A percentile compares a stretch with the other conserved stretches of the same genome.
These are phyloP conservation scores for Globisporangium nodosum DNA, from an alignment of 352 stramenopile genomes.

Conservation along the genomic window DNA sequence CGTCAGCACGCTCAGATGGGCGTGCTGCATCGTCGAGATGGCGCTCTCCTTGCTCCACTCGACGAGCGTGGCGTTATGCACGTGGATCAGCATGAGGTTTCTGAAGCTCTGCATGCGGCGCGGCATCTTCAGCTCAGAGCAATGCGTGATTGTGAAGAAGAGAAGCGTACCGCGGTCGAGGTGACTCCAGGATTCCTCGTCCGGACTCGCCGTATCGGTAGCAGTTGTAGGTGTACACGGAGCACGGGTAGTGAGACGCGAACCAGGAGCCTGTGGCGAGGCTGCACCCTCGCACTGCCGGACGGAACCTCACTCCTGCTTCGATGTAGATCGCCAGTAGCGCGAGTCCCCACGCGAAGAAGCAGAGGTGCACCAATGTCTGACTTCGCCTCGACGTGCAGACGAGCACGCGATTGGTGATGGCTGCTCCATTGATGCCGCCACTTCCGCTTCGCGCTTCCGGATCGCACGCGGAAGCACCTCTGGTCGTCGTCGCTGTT, in stretches of 20 bases:
- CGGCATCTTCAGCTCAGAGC: slow-evolving; percentile 11
- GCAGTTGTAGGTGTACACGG: slow-evolving; percentile 12
- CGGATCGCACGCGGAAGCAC: too few species aligned
- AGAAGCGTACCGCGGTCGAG: slow-evolving; percentile 10
- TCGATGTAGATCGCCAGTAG: slow-evolving; percentile 5
- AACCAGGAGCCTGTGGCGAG: slow-evolving; percentile 5
- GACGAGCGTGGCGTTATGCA: slow-evolving; percentile 24
- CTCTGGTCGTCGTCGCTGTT: too few species aligned
- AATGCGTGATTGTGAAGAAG: slow-evolving; percentile 19
- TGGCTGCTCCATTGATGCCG: too few species aligned
- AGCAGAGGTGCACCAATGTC: neutral
- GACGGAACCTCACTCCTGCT: slow-evolving; percentile 2
- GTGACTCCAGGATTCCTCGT: slow-evolving; percentile 2
- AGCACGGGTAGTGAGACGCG: slow-evolving; percentile 2
- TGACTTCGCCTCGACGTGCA: neutral
- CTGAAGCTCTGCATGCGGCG: slow-evolving; percentile 12
- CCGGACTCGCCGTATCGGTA: neutral
- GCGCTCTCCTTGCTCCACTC: slow-evolving; percentile 8
- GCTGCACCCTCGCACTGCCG: neutral
- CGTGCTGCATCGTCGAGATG: neutral
- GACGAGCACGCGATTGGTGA: neutral
- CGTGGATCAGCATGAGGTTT: slow-evolving; percentile 21
- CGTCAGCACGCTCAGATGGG: neutral
- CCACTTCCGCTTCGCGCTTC: too few species aligned
- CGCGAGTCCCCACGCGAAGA: slow-evolving; percentile 2